Percentiles rank a stretch among this genome's conserved stretches.
Conservation (phyloP, 306 rosid species). For the Psophocarpus tetragonolobus region DNA sequence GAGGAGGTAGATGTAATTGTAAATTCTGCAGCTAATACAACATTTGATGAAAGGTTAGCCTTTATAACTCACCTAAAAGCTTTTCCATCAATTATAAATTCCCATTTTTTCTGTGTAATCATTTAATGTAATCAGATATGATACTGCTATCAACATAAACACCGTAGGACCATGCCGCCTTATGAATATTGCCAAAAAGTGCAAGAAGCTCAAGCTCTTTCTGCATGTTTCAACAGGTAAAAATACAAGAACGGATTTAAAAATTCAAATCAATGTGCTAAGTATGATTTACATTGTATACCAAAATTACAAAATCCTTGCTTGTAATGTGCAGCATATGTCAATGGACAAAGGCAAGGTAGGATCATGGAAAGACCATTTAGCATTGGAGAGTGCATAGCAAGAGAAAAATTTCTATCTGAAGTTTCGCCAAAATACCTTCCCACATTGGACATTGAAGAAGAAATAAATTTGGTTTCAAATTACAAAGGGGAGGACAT, state of each 20-base stretch:
- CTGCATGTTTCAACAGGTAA: conserved; percentile 95
- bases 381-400: conserved; percentile 72
- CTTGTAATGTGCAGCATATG: conserved; percentile 65
- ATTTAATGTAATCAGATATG: conserved; percentile 54
- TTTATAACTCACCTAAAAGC: not conserved
- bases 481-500: conserved; percentile 43
- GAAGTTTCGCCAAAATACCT: conserved; percentile 43
- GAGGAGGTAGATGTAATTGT: conserved; percentile 85
- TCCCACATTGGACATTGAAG: conserved; percentile 66
- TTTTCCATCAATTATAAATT: not conserved
- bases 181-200: conserved; percentile 72
- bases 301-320: not conserved
- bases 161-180: conserved; percentile 88
- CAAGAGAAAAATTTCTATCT: conserved; percentile 52
- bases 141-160: conserved; percentile 83
- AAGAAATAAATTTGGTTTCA: conserved; percentile 67
- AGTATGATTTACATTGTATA: conserved; percentile 9
- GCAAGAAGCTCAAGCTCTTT: conserved; percentile 86
- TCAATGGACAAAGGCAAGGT: conserved; percentile 97
- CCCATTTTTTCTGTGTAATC: conserved; percentile 6
- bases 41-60: conserved; percentile 87
- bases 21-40: conserved; percentile 93
- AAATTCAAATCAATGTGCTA: not conserved
- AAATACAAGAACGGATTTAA: not conserved
- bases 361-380: conserved; percentile 82